Percentiles rank a stretch among this genome's conserved stretches.
Conservation (phyloP, 1,284 basidiomycete genomes). For the Uromyces viciae-fabae region DNA sequence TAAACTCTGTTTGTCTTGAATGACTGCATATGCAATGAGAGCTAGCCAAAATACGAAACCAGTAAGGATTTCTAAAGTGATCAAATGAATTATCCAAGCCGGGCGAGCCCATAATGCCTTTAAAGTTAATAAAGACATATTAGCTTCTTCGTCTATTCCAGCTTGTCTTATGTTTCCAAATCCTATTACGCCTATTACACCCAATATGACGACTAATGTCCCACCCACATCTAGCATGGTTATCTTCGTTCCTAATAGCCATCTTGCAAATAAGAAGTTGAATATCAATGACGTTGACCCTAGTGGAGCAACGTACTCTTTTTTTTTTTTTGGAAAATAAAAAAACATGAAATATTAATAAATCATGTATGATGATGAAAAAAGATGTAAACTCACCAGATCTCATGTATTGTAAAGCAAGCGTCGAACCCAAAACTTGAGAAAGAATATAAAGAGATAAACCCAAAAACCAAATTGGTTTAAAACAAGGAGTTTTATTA, state of each 20-base stretch:
- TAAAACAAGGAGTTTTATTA: constrained; percentile 66
- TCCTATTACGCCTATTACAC: constrained; percentile 75
- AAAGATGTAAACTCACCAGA: constrained; percentile 64
- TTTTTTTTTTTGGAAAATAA: constrained; percentile 65
- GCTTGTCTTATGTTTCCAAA: constrained; percentile 66
- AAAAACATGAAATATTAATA: constrained; percentile 3
- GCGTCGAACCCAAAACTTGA: constrained; percentile 76
- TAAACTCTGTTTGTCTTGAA: constrained; percentile 50
- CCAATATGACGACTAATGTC: constrained; percentile 72
- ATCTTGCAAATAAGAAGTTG: constrained; percentile 77
- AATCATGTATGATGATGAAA: constrained; percentile 30
- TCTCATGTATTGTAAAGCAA: constrained; percentile 79
- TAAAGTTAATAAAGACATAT: constrained; percentile 58
- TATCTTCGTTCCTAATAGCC: constrained; percentile 64
- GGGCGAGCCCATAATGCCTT: constrained; percentile 74
- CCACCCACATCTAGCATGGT: constrained; percentile 75
- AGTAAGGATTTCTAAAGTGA: constrained; percentile 69
- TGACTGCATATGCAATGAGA: constrained; percentile 47
- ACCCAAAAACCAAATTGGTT: constrained; percentile 70
- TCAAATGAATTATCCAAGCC: constrained; percentile 83
- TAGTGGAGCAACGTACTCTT: constrained; percentile 50
- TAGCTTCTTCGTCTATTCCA: constrained; percentile 49
- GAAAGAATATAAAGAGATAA: constrained; percentile 62
- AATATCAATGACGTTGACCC: constrained; percentile 74
- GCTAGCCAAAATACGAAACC: constrained; percentile 52